Base-by-base conservation (phyloP, 345 rosid genomes). In the Linum tenue region DNA sequence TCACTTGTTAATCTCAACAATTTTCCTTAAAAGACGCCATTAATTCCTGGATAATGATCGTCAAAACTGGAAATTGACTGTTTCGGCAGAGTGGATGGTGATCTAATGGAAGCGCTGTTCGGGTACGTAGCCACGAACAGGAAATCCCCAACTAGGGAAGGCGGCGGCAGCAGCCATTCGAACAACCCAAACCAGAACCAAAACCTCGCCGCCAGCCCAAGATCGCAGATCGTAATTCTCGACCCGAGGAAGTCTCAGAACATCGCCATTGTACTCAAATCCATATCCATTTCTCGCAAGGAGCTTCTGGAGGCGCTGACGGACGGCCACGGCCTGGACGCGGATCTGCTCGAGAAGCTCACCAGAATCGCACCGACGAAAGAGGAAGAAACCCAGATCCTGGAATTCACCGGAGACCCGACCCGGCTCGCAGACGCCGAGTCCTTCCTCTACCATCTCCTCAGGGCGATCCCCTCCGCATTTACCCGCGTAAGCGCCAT, bases 91-190 rank as follows among this genome's bases (percentile, higher is more conserved):
- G 70, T 88, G 74, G 96, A 92, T 63, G 87, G 76, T 38, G 89
- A 90, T 69, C 81, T 88, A 36, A 90, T 90, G 99, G 97, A 92
- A 76, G 94, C 96, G 58, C 86, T 92, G 2, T 92, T 92, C 66
- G 97, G 99, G 48, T 81, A 65, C 60, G 83, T 82, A 12, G 91
- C 90, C 35, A 80, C 77, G 16, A 83, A 83, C 17, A 72, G 67
- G 68, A 85, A 74, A 74, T 69, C 89, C 2, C 76, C 83, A 7
- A 43, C 64, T 9, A 38, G 68, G 50, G 70, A 51, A 43, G 50
- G 10, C 6, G 6, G 9, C 6, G 14, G 53, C 6, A 48, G 44
- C 4, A 64, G 31, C 31, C 31, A 36, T 55, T 38, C 73, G 56
- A 60, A 35, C 15, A 74, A 62, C 43, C 64, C 74, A 55, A 73